Percentiles rank a stretch among this genome's conserved stretches.
phyloP scores from a whole-genome alignment of 306 rosid genomes.

The Vicia sativa region DNA sequence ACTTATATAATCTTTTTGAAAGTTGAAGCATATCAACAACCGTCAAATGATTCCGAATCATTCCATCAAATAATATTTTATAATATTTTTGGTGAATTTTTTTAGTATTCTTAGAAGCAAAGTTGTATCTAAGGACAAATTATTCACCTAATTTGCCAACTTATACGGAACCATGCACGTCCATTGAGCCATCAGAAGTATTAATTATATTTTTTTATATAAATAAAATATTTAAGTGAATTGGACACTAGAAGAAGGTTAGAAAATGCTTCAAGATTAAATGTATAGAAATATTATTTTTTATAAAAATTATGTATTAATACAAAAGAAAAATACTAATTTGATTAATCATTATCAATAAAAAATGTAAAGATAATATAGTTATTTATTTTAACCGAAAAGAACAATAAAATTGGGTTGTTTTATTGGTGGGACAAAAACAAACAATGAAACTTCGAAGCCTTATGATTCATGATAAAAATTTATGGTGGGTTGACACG shows the following conservation, averaged over 20 bases:
- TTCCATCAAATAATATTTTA: slow-evolving; percentile 1
- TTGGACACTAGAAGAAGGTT: no score
- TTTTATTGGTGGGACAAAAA: not conserved
- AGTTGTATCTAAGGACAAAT: not conserved
- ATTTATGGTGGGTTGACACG: not conserved
- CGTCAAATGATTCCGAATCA: slow-evolving; percentile 24
- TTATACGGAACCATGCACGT: not conserved
- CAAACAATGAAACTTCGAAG: not conserved
- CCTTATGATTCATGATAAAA: not conserved
- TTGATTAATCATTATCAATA: not conserved
- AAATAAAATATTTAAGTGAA: no score
- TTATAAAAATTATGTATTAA: no score
- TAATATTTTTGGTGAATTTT: not conserved
- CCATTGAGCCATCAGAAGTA: not conserved
- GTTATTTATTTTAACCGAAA: not conserved
- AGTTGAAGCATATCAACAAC: slow-evolving; percentile 32
- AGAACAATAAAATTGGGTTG: not conserved
- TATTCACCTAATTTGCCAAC: slow-evolving; percentile 32
- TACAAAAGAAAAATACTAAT: not conserved
- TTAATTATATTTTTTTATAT: no score
- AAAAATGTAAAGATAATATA: no score
- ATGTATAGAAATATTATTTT: no score
- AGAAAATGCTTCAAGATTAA: no score
- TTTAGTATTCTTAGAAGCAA: slow-evolving; percentile 28
- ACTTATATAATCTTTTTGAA: slow-evolving; percentile 12